phyloP scores from a whole-genome alignment of 176 grass and related monocot species.

The Coix lacrymajobi region DNA sequence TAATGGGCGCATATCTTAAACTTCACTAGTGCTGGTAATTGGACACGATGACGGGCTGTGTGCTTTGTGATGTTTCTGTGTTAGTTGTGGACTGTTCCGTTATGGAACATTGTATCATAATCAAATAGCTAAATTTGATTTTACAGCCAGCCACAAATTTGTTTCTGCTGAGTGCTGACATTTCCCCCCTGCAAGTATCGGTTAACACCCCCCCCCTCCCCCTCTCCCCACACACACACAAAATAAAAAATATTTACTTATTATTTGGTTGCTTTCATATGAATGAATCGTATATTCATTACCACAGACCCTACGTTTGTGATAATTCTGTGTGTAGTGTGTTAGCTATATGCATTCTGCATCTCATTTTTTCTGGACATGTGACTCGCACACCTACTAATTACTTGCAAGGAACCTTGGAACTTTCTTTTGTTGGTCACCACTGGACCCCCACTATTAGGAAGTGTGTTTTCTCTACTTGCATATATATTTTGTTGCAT shows the following conservation, averaged over 20 bases:
- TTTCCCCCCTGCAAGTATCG: too few relatives aligned
- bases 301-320: background rate
- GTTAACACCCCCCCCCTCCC: too few relatives aligned
- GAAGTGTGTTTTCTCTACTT: background rate
- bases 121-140: background rate
- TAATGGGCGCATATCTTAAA: background rate
- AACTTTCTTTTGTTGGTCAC: background rate
- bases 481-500: background rate
- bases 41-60: background rate
- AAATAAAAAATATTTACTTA: too few relatives aligned
- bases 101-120: slow-evolving; percentile 3
- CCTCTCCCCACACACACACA: too few relatives aligned
- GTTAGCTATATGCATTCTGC: background rate
- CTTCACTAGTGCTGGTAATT: background rate
- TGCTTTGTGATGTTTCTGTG: background rate
- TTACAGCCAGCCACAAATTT: background rate
- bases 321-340: background rate
- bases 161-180: background rate
- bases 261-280: too few relatives aligned
- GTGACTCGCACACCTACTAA: background rate
- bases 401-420: background rate
- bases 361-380: background rate
- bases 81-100: too few relatives aligned
- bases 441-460: background rate
- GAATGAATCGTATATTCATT: too few relatives aligned